Base-by-base conservation (phyloP, 73 alveolate species). In the Paramecium primaurelia region DNA sequence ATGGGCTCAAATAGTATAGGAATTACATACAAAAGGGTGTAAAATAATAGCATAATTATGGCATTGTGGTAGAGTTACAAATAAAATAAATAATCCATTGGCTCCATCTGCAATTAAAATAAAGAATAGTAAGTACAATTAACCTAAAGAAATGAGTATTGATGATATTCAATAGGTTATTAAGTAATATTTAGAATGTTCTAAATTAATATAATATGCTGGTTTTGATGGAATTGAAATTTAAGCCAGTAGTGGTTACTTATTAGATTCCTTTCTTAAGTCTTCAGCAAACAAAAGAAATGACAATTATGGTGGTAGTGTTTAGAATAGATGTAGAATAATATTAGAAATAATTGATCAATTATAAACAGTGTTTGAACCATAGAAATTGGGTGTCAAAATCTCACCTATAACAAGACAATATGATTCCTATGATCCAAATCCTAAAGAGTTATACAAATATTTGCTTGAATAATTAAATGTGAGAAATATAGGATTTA, bases 221-320 rank as follows among this genome's bases (percentile, higher is more conserved):
- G 99, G 99, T 30, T 96, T 95, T 84, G 99, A 97, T 97, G 99
- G 99, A 26, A 93, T 97, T 22, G 96, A 97, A 93, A 51, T 97
- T 11, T 94, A 94, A 45, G 98, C 97, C 6, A 95, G 95, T 38
- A 96, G 95, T 88, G 97, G 96, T 32, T 96, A 93, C 51, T 42
- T 96, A 77, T 80, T 96, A 8, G 94, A 92, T 54, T 92, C 93
- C 64, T 97, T 97, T 88, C 90, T 96, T 34, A 87, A 94, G 58
- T 93, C 92, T 34, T 60, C 83, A 18, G 88, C 93, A n/a, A 97
- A 97, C 92, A 71, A 92, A 12, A 96, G 99, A 84, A 93, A 87
- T 42, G 99, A 97, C 83, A 94, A 96, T 51, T 97, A 95, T 86
- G 99, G 99, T 20, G 99, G 99, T n/a, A 36, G 95, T 9, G 34